Base-by-base conservation (phyloP, 2,329 filamentous ascomycete species). In the Colletotrichum orchidophilum region DNA sequence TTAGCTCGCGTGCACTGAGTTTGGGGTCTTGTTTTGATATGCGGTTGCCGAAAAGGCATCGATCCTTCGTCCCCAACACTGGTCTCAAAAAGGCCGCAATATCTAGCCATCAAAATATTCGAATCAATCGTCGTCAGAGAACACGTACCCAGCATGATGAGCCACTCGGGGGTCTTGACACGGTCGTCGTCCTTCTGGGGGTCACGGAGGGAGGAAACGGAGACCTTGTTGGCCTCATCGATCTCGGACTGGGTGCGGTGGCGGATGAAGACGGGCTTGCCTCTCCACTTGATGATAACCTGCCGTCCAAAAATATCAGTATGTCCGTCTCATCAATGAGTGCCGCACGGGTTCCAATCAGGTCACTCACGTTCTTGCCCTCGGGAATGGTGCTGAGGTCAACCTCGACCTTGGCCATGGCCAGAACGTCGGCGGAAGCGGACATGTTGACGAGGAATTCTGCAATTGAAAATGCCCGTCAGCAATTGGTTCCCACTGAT, bases 371-470 rank as follows among this genome's bases (percentile, higher is more conserved):
- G 88, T 99, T 99, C 93, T 98, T 99, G 90, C 96, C 96, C 89
- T 98, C 96, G 74, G 96, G 96, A 79, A 99, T 98, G 75, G 94
- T 84, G 79, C 88, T 88, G 76, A 99, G 93, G 84, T 97, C 94
- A 78, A 99, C 93, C 88, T 99, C 96, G 78, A 99, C 96, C 92
- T 99, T 99, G 84, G 96, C 96, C 92, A 98, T 97, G 82, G 97
- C 96, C 86, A 99, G 87, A 81, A 99, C 95, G 81, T 99, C 96
- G 85, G 96, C 96, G 73, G 96, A 99, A 74, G 96, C 96, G 80
- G 96, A 97, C 97, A 99, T 98, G 91, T 98, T 99, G 87, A 97
- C 94, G 75, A 99, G 90, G 91, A 99, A 99, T 87, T 99, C 96
- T 99, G 85, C 76, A 76, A 73, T 77, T 63, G 74, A 49, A 57